phyloP scores from a whole-genome alignment of 2,329 filamentous ascomycete genomes.

The Trichoderma sp. region DNA sequence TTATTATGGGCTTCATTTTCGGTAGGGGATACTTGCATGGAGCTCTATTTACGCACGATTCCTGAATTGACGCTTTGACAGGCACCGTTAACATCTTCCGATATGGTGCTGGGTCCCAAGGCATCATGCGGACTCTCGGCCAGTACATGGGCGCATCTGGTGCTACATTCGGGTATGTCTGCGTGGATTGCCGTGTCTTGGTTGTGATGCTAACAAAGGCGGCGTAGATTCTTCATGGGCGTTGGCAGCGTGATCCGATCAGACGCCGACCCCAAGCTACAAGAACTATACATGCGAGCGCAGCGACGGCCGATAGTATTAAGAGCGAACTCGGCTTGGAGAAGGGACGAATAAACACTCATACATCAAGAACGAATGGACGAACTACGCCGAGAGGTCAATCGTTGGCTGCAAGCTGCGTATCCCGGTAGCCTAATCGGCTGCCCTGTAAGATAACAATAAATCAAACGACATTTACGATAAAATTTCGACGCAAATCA shows the following conservation, averaged over 20 bases:
- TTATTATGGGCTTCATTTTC: slow-evolving; percentile 97
- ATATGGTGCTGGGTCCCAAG: slow-evolving; percentile 90
- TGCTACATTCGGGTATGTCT: slow-evolving; percentile 78
- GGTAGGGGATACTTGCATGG: slow-evolving; percentile 57
- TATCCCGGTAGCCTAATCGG: slow-evolving; percentile 13
- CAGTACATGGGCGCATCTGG: slow-evolving; percentile 97
- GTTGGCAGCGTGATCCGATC: slow-evolving; percentile 96
- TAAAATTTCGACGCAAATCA: slow-evolving; percentile 10
- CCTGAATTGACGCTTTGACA: slow-evolving; percentile 43
- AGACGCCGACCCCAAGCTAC: slow-evolving; percentile 76
- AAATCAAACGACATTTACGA: slow-evolving; percentile 23
- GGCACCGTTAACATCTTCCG: slow-evolving; percentile 93
- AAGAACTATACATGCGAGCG: slow-evolving; percentile 75
- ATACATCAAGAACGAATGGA: slow-evolving; percentile 1
- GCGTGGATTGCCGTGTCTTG: background rate
- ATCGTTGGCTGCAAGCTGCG: background rate
- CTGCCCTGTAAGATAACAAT: slow-evolving; percentile 27
- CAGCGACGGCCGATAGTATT: slow-evolving; percentile 73
- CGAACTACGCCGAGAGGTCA: slow-evolving; percentile 20
- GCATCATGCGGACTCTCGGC: slow-evolving; percentile 89
- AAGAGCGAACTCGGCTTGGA: slow-evolving; percentile 47
- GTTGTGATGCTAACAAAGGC: slow-evolving; percentile 30
- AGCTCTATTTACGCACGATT: background rate
- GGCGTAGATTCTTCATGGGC: slow-evolving; percentile 87
- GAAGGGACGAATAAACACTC: slow-evolving; percentile 30